Percentiles rank a stretch among this genome's conserved stretches.
Conservation (phyloP, 371 early-diverging fungal species). For the Blastocladiella emersonii region DNA sequence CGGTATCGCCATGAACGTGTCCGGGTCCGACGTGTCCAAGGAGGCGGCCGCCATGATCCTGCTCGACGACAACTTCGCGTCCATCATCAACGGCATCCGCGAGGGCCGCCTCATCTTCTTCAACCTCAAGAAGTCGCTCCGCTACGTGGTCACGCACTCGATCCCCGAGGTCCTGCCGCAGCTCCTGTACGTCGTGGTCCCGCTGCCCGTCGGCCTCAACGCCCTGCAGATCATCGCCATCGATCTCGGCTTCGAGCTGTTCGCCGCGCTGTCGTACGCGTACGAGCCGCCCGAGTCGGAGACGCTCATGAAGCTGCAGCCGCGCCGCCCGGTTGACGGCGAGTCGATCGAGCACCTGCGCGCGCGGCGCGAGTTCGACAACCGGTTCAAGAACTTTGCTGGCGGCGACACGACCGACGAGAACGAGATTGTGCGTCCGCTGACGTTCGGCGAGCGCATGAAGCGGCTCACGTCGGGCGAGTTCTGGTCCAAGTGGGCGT, state of each 20-base stretch:
- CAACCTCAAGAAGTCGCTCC: constrained; percentile 87
- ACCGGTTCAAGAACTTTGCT: constrained; percentile 11
- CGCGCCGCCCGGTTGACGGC: constrained; percentile 77
- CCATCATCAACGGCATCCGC: constrained; percentile 71
- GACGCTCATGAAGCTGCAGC: constrained; percentile 73
- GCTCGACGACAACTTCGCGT: constrained; percentile 88
- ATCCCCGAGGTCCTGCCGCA: constrained; percentile 69
- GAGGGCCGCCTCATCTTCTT: constrained; percentile 89
- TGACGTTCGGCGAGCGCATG: constrained; percentile 4
- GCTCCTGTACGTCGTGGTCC: constrained; percentile 68
- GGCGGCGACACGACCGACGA: constrained; percentile 16
- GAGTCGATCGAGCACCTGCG: constrained; percentile 32
- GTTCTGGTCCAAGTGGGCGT: constrained; percentile 15
- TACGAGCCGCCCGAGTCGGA: constrained; percentile 76
- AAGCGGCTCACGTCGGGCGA: constrained; percentile 5
- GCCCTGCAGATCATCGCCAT: constrained; percentile 76
- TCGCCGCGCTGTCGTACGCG: constrained; percentile 77
- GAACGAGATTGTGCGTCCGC: no score
- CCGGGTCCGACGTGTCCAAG: constrained; percentile 91
- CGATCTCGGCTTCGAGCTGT: constrained; percentile 86
- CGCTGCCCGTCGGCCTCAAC: constrained; percentile 70
- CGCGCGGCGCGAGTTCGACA: constrained; percentile 7
- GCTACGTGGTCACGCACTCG: constrained; percentile 81
- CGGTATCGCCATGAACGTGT: constrained; percentile 91
- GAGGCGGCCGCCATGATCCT: constrained; percentile 97